A percentile compares a stretch with the other conserved stretches of the same genome.
Evolutionary conservation across 2,329 filamentous ascomycete genomes (phyloP).

Genomic region (Nemania sp.): DNA sequence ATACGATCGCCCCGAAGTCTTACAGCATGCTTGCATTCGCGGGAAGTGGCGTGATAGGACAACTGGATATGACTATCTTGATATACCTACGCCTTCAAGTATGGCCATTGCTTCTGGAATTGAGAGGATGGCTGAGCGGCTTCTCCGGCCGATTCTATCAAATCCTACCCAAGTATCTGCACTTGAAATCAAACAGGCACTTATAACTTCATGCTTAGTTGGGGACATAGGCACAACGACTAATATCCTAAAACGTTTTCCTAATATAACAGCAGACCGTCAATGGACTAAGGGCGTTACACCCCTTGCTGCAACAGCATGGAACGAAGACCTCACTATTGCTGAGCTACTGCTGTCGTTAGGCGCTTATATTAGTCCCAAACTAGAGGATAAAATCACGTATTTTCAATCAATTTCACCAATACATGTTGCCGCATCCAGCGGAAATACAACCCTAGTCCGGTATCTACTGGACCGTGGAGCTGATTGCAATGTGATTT

Average conservation of each 20-base stretch:
- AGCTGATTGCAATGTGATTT: constrained; percentile 18
- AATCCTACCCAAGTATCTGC: background rate
- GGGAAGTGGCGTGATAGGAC: no score
- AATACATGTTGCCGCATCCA: constrained; percentile 23
- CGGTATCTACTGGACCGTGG: background rate
- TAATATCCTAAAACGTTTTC: background rate
- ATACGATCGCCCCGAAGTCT: no score
- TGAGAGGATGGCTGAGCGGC: background rate
- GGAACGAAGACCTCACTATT: constrained; percentile 17
- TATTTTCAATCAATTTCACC: background rate
- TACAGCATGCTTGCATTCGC: no score
- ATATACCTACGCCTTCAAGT: background rate
- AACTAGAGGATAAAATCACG: background rate
- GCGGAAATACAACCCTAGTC: constrained; percentile 14
- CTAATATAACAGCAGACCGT: background rate
- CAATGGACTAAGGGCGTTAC: background rate
- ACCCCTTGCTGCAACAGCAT: constrained; percentile 22
- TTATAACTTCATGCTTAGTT: background rate
- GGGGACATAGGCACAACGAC: constrained; percentile 4
- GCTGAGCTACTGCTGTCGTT: background rate
- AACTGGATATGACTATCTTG: no score
- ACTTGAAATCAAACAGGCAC: background rate
- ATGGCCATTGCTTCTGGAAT: background rate
- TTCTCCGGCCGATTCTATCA: constrained; percentile 1
- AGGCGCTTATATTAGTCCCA: background rate